Percentiles rank a stretch among this genome's conserved stretches.
Conservation (phyloP, 208 protist genomes). For the Wallacemonas sp. region DNA sequence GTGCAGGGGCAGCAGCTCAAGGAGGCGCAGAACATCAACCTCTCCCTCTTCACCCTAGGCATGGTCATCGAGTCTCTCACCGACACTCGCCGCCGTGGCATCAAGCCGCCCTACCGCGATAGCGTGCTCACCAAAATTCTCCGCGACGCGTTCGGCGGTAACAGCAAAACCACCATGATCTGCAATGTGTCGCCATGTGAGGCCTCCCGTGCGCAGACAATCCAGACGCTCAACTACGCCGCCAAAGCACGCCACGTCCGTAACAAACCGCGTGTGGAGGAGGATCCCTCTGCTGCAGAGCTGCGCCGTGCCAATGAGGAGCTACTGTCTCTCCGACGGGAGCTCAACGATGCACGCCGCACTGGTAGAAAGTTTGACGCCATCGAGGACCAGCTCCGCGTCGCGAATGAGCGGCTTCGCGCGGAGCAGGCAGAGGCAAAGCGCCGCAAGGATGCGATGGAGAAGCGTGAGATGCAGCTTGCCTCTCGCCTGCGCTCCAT, state of each 20-base stretch:
- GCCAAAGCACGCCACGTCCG: constrained; percentile 75
- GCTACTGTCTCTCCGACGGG: constrained; percentile 42
- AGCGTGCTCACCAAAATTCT: constrained; percentile 88
- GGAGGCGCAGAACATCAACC: constrained; percentile 86
- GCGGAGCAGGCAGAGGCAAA: constrained; percentile 52
- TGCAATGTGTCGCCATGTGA: constrained; percentile 79
- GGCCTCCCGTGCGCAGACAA: constrained; percentile 49
- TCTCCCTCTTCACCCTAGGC: constrained; percentile 85
- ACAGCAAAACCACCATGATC: constrained; percentile 90
- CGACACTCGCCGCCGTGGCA: constrained; percentile 52
- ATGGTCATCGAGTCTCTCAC: constrained; percentile 83
- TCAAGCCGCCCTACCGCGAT: constrained; percentile 84
- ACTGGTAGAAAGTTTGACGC: constrained; percentile 34
- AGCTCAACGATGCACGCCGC: constrained; percentile 51
- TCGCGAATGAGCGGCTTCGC: constrained; percentile 48
- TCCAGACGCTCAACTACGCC: constrained; percentile 87
- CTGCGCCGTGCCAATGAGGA: constrained; percentile 74
- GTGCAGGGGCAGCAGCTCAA: constrained; percentile 75
- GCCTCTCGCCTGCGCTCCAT: constrained; percentile 42
- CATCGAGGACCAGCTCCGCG: constrained; percentile 48
- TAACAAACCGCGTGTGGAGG: constrained; percentile 72
- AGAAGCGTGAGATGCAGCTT: constrained; percentile 60
- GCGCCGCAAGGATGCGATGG: constrained; percentile 40
- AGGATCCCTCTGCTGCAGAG: constrained; percentile 77
- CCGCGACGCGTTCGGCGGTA: constrained; percentile 85